Evolutionary conservation across 805 yeast genomes (phyloP), one percentile per base, ranked within the genome.

Genomic region (Tetrapisispora iriomotensis): DNA sequence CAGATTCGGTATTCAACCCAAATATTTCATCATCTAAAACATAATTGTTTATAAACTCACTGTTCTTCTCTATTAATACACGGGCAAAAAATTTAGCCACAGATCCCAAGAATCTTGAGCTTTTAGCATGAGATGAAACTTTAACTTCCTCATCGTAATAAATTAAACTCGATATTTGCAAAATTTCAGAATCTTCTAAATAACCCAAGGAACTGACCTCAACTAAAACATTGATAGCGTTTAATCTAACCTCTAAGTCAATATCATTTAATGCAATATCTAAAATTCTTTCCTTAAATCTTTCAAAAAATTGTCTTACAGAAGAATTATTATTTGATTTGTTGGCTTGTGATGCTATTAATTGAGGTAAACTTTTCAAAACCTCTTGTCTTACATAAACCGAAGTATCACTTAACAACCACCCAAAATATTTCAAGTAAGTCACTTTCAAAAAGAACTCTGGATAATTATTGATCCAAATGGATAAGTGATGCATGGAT

Each of bases 401-500:
- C 13, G 73, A 70, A 2, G 75, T 65, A 53, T 87, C 96, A n/a
- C 88, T 77, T 30, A 88, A 62, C 25, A 84, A 65, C 94, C 94
- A 82, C 4, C 95, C 95, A 51, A 82, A 70, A 57, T 82, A 84
- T 45, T 87, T 72, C 45, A 86, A 66, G 51, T 77, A 84, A 1
- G 78, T 65, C 10, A 80, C 77, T 44, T 76, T 82, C 46, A 82
- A 71, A 50, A 82, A 86, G 39, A 68, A 62, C 41, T 81, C 87
- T 0, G 95, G 94, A 44, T 72, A 72, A 6, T 62, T 53, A n/a
- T 71, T 67, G 62, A 84, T 82, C 84, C 94, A 82, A 14, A 60
- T 64, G n/a, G 85, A 77, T 37, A 87, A 63, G 26, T 71, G 68
- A 8, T 57, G 49, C 49, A 84, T 65, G 39, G 95, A 81, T 41